Base-by-base conservation (phyloP, 371 early-diverging fungal genomes). In the Circinella umbellata region DNA sequence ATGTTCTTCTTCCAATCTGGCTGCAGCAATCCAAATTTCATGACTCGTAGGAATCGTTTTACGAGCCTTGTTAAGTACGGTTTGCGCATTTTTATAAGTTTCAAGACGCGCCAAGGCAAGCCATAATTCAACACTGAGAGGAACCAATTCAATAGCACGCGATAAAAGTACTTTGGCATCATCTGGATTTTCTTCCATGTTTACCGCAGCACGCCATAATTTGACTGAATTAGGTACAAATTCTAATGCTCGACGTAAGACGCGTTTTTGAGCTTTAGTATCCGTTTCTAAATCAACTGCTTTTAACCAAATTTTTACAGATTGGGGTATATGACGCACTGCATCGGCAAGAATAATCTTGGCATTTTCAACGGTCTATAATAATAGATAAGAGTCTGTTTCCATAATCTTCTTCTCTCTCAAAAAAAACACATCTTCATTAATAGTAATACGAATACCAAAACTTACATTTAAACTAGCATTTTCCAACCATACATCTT, bases 401-500 rank as follows among this genome's bases (percentile, higher is more conserved):
- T n/a, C n/a, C n/a, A n/a, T n/a, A n/a, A n/a, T n/a, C n/a, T n/a
- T n/a, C n/a, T n/a, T n/a, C 39, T 46, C 15, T 9, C 8, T 39
- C 48, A 35, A 35, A n/a, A 46, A 13, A n/a, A n/a, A n/a, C n/a
- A n/a, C n/a, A n/a, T n/a, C n/a, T n/a, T n/a, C n/a, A n/a, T n/a
- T n/a, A n/a, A n/a, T n/a, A n/a, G n/a, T n/a, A n/a, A n/a, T n/a
- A n/a, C n/a, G n/a, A n/a, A n/a, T 38, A 17, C n/a, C 61, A 14
- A 17, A 13, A 63, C 74, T 79, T 67, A 72, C 78, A 77, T 96
- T 95, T 35, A 99, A 80, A 15, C 98, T 89, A 0, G 96, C 96
- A 3, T 97, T 89, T 76, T 99, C 99, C 61, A 99, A 85, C 98
- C 99, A 99, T 11, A 97, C 90, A 74, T 98, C 98, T 73, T 98